These are phyloP conservation scores for Raffaelea ambrosiae DNA, from an alignment of 2,329 filamentous ascomycete species.

Conservation along the genomic window DNA sequence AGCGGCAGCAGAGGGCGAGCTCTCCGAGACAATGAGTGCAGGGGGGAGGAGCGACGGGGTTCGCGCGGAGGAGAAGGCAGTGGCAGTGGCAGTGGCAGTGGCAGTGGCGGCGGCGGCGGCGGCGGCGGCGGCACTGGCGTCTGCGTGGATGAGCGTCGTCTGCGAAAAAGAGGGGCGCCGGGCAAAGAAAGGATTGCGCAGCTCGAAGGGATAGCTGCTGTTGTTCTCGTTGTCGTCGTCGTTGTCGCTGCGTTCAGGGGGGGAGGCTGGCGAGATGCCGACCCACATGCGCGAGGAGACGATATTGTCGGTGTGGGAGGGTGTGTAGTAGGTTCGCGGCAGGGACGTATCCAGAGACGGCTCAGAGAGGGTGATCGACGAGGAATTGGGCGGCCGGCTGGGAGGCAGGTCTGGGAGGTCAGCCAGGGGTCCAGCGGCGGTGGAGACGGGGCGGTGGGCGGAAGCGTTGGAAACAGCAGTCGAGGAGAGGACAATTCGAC, in stretches of 20 bases:
- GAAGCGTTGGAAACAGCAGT: constrained; percentile 4
- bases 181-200: no score
- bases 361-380: constrained; percentile 12
- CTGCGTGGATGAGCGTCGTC: background rate
- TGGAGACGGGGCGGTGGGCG: constrained; percentile 1
- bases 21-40: constrained; percentile 13
- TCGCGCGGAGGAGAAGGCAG: background rate
- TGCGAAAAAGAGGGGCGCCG: background rate
- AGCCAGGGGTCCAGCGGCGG: constrained; percentile 7
- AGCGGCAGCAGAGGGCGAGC: background rate
- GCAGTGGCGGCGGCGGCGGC: background rate
- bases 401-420: background rate
- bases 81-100: background rate
- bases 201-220: no score
- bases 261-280: no score
- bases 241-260: no score
- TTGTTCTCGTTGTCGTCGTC: no score
- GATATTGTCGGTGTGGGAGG: background rate
- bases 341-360: constrained; percentile 6
- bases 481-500: constrained; percentile 9
- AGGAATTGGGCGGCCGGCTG: constrained; percentile 6
- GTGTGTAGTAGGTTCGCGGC: constrained; percentile 3
- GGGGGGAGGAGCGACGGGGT: constrained; percentile 36
- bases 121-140: background rate
- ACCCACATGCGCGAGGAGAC: background rate